These are phyloP conservation scores for Leptographium flavum DNA, from an alignment of 2,329 filamentous ascomycete species.

Conservation along the genomic window DNA sequence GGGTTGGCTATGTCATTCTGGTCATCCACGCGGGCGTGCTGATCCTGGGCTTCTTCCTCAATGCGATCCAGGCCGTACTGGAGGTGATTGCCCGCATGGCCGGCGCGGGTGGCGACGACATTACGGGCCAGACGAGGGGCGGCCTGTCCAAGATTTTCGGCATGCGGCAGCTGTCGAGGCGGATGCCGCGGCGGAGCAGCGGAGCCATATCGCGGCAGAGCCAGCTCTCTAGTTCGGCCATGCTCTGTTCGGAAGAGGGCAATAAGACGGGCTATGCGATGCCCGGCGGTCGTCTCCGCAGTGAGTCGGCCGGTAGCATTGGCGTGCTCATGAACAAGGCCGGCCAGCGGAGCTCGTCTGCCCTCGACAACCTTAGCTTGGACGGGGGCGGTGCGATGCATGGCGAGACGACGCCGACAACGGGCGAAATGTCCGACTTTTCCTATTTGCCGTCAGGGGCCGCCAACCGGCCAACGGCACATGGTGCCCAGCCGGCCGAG, in stretches of 20 bases:
- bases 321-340: slow-evolving; percentile 29
- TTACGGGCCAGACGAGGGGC: slow-evolving; percentile 56
- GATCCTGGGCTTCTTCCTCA: slow-evolving; percentile 84
- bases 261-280: slow-evolving; percentile 46
- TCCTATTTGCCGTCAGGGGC: slow-evolving; percentile 56
- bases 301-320: slow-evolving; percentile 46
- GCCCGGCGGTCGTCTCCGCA: slow-evolving; percentile 40
- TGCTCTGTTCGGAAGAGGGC: slow-evolving; percentile 56
- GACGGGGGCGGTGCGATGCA: slow-evolving; percentile 28
- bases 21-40: slow-evolving; percentile 74
- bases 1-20: slow-evolving; percentile 89
- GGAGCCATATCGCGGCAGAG: slow-evolving; percentile 55
- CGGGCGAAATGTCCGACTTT: slow-evolving; percentile 51
- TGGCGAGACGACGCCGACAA: slow-evolving; percentile 49
- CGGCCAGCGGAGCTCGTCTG: slow-evolving; percentile 39
- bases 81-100: slow-evolving; percentile 74
- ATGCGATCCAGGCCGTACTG: slow-evolving; percentile 77
- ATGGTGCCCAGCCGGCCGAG: slow-evolving; percentile 25
- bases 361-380: slow-evolving; percentile 33
- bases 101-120: slow-evolving; percentile 67
- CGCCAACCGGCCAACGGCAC: slow-evolving; percentile 26
- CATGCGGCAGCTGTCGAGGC: slow-evolving; percentile 72
- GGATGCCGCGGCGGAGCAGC: slow-evolving; percentile 44
- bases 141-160: slow-evolving; percentile 84
- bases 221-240: slow-evolving; percentile 68